Percentiles rank a stretch among this genome's conserved stretches.
These are phyloP conservation scores for Colletotrichum simmondsii DNA, from an alignment of 2,329 filamentous ascomycete species.

Conservation along the genomic window DNA sequence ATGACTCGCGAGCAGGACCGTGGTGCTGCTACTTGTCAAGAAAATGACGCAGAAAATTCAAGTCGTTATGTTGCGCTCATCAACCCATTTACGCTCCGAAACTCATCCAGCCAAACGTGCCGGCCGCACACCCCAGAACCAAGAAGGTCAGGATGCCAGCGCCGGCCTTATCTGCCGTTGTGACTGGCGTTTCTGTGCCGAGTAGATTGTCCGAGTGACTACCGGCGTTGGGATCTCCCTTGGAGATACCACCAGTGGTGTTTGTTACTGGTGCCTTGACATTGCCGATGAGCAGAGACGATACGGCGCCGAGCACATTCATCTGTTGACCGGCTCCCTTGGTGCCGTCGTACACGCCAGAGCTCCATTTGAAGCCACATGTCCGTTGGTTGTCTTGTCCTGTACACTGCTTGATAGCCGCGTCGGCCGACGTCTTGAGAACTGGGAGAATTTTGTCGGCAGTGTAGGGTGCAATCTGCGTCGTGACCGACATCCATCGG, in stretches of 20 bases:
- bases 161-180: constrained; percentile 57
- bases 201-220: constrained; percentile 48
- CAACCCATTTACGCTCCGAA: constrained; percentile 44
- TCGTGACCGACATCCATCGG: constrained; percentile 65
- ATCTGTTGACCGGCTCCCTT: constrained; percentile 70
- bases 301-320: constrained; percentile 66
- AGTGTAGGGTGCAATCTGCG: constrained; percentile 66
- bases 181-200: constrained; percentile 46
- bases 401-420: constrained; percentile 66
- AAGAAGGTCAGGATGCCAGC: constrained; percentile 59
- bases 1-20: constrained; percentile 24
- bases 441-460: constrained; percentile 60
- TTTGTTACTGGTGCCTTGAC: constrained; percentile 56
- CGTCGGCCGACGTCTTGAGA: constrained; percentile 62
- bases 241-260: constrained; percentile 61
- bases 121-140: constrained; percentile 51
- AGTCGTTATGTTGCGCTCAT: constrained; percentile 20
- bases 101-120: constrained; percentile 62
- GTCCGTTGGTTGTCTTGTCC: constrained; percentile 58
- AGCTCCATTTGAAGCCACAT: constrained; percentile 67
- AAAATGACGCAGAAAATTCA: constrained; percentile 14
- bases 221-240: constrained; percentile 55
- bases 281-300: constrained; percentile 58
- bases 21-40: constrained; percentile 13
- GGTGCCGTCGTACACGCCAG: constrained; percentile 62